Percentiles rank a stretch among this genome's conserved stretches.
These are phyloP conservation scores for Barbatosphaeria neglecta DNA, from an alignment of 495 filamentous ascomycete genomes.

Conservation along the genomic window DNA sequence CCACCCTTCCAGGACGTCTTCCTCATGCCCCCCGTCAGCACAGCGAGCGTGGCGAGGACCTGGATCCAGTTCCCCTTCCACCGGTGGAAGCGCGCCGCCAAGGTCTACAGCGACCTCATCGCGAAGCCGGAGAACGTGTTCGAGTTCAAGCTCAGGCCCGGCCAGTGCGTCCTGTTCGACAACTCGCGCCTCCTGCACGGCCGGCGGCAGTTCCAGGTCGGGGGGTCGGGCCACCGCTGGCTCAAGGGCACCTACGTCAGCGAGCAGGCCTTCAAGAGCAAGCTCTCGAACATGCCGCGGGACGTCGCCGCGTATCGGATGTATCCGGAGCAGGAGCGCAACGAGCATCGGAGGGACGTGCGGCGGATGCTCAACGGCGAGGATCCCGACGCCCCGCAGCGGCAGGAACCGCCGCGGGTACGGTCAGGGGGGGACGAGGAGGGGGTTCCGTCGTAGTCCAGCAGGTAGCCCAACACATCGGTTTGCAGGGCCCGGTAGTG, in stretches of 20 bases:
- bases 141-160: slow-evolving; percentile 60
- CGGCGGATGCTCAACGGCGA: too few species aligned
- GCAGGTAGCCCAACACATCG: too few species aligned
- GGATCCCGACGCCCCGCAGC: too few species aligned
- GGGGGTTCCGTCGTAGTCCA: too few species aligned
- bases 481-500: too few species aligned
- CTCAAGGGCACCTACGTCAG: slow-evolving; percentile 78
- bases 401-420: too few species aligned
- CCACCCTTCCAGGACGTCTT: slow-evolving; percentile 26
- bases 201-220: slow-evolving; percentile 53
- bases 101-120: slow-evolving; percentile 32
- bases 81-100: slow-evolving; percentile 27
- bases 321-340: background rate
- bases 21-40: background rate
- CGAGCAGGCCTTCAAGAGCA: slow-evolving; percentile 45
- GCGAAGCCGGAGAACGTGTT: slow-evolving; percentile 41
- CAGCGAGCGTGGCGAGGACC: background rate
- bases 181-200: slow-evolving; percentile 75
- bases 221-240: slow-evolving; percentile 52
- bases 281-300: background rate
- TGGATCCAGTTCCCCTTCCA: slow-evolving; percentile 6
- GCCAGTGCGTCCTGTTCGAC: slow-evolving; percentile 78
- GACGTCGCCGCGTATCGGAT: too few species aligned
- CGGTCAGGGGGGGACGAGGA: too few species aligned
- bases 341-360: too few species aligned